Base-by-base conservation (phyloP, 148 eudicot genomes). In the Polygonum maritimum region DNA sequence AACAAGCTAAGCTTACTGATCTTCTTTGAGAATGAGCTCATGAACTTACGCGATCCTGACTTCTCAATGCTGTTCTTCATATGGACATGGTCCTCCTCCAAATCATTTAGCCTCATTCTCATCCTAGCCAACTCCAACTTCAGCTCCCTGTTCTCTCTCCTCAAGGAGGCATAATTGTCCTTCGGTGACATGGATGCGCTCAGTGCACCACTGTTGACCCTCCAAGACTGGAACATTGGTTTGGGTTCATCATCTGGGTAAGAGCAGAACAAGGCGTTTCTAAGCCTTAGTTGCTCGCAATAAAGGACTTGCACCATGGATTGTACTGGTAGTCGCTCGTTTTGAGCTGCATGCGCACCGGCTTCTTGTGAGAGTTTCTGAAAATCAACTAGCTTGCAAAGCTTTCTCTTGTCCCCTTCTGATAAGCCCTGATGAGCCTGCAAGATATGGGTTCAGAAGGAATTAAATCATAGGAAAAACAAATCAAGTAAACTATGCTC, bases 321-420 rank as follows among this genome's bases (percentile, higher is more conserved):
- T 75, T 95, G 98, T n/a, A 95, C 82, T 11, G 98, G 97, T 55
- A 95, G 96, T 58, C 98, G 89, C 79, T 95, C 98, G 49, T 95
- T 95, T 73, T 92, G 97, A 39, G 98, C 98, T 71, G 98, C 97
- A 22, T 92, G 97, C 14, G 93, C 88, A 19, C 97, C 97, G 5
- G 97, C 95, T 85, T 94, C 98, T 80, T 87, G 95, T 81, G 98
- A 88, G 18, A 94, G 95, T 78, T 94, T 94, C 48, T 90, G 96
- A 78, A 90, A 92, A 78, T 94, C 97, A 5, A 94, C 81, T 76
- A 94, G 52, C 79, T 90, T 90, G 87, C 97, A 90, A 48, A 94
- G 89, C 80, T 82, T 90, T 48, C 88, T 90, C 82, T 75, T 90
- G 45, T 92, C 98, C 77, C 82, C 79, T 22, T 94, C 98, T 63